phyloP scores from a whole-genome alignment of 2,329 filamentous ascomycete species.

The Neonectria faginata region DNA sequence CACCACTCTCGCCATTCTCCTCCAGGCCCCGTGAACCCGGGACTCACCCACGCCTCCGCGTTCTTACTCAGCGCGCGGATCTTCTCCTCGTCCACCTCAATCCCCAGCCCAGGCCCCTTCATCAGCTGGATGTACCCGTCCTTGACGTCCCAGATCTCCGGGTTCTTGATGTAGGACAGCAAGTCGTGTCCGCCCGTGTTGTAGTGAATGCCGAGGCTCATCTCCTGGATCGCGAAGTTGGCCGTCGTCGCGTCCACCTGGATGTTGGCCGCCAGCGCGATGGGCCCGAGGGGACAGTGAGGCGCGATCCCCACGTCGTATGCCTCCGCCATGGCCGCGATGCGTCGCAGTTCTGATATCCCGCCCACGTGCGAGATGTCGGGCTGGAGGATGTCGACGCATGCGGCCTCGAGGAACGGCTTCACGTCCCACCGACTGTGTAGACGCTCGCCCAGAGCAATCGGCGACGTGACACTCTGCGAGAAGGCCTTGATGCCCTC shows the following conservation, averaged over 20 bases:
- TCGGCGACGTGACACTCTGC: constrained; percentile 62
- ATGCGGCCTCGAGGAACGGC: constrained; percentile 74
- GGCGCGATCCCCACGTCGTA: constrained; percentile 81
- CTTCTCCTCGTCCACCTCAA: constrained; percentile 77
- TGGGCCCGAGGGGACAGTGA: constrained; percentile 79
- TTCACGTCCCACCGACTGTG: constrained; percentile 81
- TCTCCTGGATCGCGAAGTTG: constrained; percentile 81
- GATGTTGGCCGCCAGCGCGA: constrained; percentile 77
- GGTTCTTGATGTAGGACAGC: constrained; percentile 73
- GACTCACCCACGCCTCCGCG: constrained; percentile 69
- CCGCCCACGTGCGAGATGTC: constrained; percentile 79
- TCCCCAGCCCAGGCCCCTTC: constrained; percentile 72
- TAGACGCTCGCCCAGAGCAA: constrained; percentile 78
- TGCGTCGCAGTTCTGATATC: constrained; percentile 76
- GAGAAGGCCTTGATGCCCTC: constrained; percentile 66
- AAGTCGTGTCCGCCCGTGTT: constrained; percentile 75
- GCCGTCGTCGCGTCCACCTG: constrained; percentile 71
- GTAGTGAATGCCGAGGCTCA: constrained; percentile 84
- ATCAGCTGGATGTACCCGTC: constrained; percentile 73
- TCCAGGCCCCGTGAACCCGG: constrained; percentile 24
- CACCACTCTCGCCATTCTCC: constrained; percentile 31
- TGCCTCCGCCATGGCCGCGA: constrained; percentile 77
- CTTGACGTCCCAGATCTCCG: constrained; percentile 73
- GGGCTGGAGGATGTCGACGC: constrained; percentile 78
- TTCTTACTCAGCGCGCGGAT: constrained; percentile 69